Conservation (phyloP, 768 basidiomycete genomes). For the Dacryopinax spathularia region DNA sequence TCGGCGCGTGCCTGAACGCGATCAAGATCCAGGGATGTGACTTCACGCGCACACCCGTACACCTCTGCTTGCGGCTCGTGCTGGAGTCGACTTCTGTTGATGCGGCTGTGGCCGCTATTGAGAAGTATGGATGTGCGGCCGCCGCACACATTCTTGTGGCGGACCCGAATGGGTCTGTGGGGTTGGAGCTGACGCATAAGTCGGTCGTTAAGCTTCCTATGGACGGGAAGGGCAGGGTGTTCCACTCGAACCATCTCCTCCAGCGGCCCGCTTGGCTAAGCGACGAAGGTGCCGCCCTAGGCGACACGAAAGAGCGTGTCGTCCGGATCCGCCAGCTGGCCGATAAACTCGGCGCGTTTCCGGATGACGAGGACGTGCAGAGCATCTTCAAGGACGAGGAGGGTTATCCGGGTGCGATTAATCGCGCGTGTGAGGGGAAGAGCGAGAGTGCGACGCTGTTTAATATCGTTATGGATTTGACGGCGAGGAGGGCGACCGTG, state of each 20-base stretch:
- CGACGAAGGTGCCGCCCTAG: slow-evolving; percentile 23
- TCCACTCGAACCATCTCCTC: slow-evolving; percentile 29
- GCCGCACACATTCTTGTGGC: slow-evolving; percentile 27
- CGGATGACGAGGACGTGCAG: slow-evolving; percentile 10
- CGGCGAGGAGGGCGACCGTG: background rate
- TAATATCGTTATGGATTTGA: slow-evolving; percentile 26
- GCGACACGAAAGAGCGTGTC: slow-evolving; percentile 22
- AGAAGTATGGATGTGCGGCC: slow-evolving; percentile 22
- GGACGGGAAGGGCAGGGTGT: slow-evolving; percentile 20
- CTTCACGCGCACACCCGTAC: slow-evolving; percentile 23
- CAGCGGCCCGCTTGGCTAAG: slow-evolving; percentile 18
- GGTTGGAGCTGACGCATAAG: slow-evolving; percentile 24
- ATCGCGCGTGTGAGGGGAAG: slow-evolving; percentile 18
- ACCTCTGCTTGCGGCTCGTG: slow-evolving; percentile 23
- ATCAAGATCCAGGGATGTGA: slow-evolving; percentile 15
- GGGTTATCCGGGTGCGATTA: slow-evolving; percentile 24
- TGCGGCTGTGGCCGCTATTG: slow-evolving; percentile 19
- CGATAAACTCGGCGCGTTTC: slow-evolving; percentile 13
- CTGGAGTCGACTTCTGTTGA: slow-evolving; percentile 22
- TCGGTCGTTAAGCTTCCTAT: slow-evolving; percentile 19
- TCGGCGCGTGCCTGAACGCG: slow-evolving; percentile 28
- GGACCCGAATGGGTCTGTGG: slow-evolving; percentile 18
- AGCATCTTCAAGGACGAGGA: slow-evolving; percentile 23
- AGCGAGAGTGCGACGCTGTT: slow-evolving; percentile 23
- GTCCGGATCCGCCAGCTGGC: slow-evolving; percentile 18